phyloP scores from a whole-genome alignment of 2,329 filamentous ascomycete species.

The Arthrobotrys sphaeroides region DNA sequence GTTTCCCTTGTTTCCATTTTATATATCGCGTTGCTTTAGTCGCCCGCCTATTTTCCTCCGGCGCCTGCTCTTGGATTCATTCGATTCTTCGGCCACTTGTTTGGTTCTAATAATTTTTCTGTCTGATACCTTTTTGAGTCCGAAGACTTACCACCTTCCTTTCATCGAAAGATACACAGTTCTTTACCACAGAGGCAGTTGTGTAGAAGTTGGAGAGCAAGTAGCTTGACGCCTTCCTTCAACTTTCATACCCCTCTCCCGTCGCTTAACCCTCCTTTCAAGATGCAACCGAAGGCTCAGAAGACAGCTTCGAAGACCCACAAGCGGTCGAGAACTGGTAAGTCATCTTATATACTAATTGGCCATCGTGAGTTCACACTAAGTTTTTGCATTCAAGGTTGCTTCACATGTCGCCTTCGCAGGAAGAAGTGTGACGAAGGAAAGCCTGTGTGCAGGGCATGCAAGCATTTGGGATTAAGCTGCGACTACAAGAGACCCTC shows the following conservation, averaged over 20 bases:
- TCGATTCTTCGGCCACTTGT: slow-evolving; percentile 29
- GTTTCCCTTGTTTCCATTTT: slow-evolving; percentile 45
- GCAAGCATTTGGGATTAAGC: slow-evolving; percentile 77
- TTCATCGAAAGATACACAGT: slow-evolving; percentile 28
- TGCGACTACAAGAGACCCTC: slow-evolving; percentile 97
- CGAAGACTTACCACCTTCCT: slow-evolving; percentile 53
- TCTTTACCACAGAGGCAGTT: slow-evolving; percentile 26
- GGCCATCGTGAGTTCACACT: slow-evolving; percentile 18
- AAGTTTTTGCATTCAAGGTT: slow-evolving; percentile 66
- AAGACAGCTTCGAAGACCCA: slow-evolving; percentile 87
- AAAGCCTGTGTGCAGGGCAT: slow-evolving; percentile 72
- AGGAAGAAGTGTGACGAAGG: slow-evolving; percentile 76
- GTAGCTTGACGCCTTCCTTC: slow-evolving; percentile 54
- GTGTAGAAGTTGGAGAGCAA: slow-evolving; percentile 53
- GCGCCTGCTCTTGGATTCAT: slow-evolving; percentile 41
- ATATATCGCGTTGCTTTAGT: slow-evolving; percentile 52
- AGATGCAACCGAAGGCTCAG: slow-evolving; percentile 61
- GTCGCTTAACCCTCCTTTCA: slow-evolving; percentile 50
- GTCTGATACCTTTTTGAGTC: slow-evolving; percentile 24
- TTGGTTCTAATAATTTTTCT: slow-evolving; percentile 38
- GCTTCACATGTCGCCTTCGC: slow-evolving; percentile 74
- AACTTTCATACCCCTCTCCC: slow-evolving; percentile 60
- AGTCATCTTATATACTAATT: slow-evolving; percentile 59
- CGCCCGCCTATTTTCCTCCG: slow-evolving; percentile 41
- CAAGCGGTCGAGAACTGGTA: slow-evolving; percentile 92